These are phyloP conservation scores for Cryptococcus sp. DNA, from an alignment of 1,284 basidiomycete species.

Conservation along the genomic window DNA sequence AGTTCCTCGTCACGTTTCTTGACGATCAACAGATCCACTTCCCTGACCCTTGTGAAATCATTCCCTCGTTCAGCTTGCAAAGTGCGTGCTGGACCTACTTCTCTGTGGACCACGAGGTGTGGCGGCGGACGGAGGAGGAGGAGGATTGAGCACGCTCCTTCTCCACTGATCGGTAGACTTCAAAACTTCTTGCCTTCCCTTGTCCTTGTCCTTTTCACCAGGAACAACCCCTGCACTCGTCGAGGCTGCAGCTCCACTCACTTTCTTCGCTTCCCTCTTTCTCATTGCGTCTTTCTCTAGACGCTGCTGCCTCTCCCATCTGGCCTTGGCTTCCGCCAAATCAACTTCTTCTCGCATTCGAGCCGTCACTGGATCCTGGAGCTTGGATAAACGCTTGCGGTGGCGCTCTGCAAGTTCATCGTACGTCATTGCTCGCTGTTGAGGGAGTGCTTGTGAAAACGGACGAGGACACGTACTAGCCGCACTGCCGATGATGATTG, in stretches of 20 bases:
- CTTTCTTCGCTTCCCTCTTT: slow-evolving; percentile 6
- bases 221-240: not conserved
- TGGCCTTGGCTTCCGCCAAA: slow-evolving; percentile 31
- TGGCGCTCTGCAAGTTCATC: slow-evolving; percentile 52
- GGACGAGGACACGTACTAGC: not conserved
- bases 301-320: slow-evolving; percentile 33
- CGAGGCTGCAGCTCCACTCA: not conserved
- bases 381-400: slow-evolving; percentile 37
- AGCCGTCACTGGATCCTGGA: slow-evolving; percentile 46
- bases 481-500: slow-evolving; percentile 12
- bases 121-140: not conserved
- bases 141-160: slow-evolving; percentile 20
- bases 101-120: slow-evolving; percentile 1
- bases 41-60: no score
- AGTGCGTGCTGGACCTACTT: slow-evolving; percentile 17
- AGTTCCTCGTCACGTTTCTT: no score
- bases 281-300: slow-evolving; percentile 26
- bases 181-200: slow-evolving; percentile 19
- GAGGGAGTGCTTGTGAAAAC: not conserved
- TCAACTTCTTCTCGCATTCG: slow-evolving; percentile 41
- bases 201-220: slow-evolving; percentile 8
- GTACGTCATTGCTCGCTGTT: slow-evolving; percentile 39
- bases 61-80: slow-evolving; percentile 11
- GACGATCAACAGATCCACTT: no score
- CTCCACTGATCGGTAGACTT: slow-evolving; percentile 41